These are phyloP conservation scores for Aspergillus arachidicola DNA, from an alignment of 2,329 filamentous ascomycete species.

Conservation along the genomic window DNA sequence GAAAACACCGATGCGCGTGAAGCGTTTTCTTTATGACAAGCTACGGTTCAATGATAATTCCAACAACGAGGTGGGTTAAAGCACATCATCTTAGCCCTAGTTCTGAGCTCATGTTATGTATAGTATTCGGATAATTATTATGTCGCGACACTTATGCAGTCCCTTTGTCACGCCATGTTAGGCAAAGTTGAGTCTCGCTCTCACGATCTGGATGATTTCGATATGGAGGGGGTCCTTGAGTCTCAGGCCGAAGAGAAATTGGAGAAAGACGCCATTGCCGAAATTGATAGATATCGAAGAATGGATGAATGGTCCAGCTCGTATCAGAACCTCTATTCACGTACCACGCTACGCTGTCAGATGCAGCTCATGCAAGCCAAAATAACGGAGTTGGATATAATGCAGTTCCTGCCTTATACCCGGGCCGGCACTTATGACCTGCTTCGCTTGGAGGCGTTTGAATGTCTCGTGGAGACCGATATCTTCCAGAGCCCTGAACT, in stretches of 20 bases:
- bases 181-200: constrained; percentile 41
- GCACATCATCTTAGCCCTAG: not conserved
- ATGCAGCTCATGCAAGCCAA: constrained; percentile 57
- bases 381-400: constrained; percentile 54
- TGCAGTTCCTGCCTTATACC: constrained; percentile 65
- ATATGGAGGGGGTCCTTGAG: constrained; percentile 52
- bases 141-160: constrained; percentile 74
- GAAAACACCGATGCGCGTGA: constrained; percentile 75
- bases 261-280: constrained; percentile 59
- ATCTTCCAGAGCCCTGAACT: constrained; percentile 55
- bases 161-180: constrained; percentile 59
- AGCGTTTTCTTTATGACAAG: constrained; percentile 84
- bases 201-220: constrained; percentile 47
- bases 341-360: constrained; percentile 63
- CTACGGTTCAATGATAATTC: constrained; percentile 94
- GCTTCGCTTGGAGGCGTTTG: constrained; percentile 62
- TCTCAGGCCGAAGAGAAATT: constrained; percentile 58
- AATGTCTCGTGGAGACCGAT: constrained; percentile 59
- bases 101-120: constrained; percentile 7
- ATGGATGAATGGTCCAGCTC: constrained; percentile 70
- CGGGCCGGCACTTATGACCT: constrained; percentile 61
- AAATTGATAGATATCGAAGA: constrained; percentile 64
- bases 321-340: constrained; percentile 65
- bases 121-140: constrained; percentile 87
- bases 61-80: constrained; percentile 63